Conservation (phyloP, 2,329 filamentous ascomycete species). For the Chaetomium olivaceum region DNA sequence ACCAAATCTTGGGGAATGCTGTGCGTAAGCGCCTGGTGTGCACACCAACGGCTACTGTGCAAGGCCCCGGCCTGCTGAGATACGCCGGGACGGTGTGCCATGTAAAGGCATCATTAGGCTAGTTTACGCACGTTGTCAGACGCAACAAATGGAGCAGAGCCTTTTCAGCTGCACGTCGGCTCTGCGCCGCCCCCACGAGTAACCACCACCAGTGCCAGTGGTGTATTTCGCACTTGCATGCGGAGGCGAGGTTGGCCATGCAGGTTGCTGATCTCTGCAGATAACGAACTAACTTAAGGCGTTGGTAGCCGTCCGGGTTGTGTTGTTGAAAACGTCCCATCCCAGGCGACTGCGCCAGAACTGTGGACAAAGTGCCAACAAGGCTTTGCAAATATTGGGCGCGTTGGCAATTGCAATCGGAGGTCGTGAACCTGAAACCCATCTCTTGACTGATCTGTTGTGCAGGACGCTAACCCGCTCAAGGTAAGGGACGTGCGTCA, state of each 20-base stretch:
- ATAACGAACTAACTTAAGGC: neutral
- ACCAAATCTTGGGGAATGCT: neutral
- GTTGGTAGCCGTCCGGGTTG: neutral
- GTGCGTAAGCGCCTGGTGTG: constrained; percentile 11
- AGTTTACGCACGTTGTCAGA: constrained; percentile 4
- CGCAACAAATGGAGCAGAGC: neutral
- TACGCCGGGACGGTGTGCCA: neutral
- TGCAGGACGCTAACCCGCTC: constrained; percentile 7
- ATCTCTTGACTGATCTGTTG: constrained; percentile 7
- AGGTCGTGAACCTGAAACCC: constrained; percentile 9
- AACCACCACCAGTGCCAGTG: neutral
- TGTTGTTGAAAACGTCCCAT: neutral
- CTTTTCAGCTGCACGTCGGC: neutral
- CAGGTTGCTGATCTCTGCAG: neutral
- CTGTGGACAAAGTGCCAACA: neutral
- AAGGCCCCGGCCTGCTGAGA: neutral
- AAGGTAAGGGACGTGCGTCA: neutral
- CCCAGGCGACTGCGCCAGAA: neutral
- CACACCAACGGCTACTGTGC: neutral
- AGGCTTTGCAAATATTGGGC: neutral
- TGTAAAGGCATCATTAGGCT: neutral
- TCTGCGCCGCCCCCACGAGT: neutral
- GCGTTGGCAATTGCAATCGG: constrained; percentile 11
- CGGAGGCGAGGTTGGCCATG: neutral
- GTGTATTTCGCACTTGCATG: neutral